phyloP scores from a whole-genome alignment of 2,329 filamentous ascomycete genomes.

The Myriosclerotinia curreyana region DNA sequence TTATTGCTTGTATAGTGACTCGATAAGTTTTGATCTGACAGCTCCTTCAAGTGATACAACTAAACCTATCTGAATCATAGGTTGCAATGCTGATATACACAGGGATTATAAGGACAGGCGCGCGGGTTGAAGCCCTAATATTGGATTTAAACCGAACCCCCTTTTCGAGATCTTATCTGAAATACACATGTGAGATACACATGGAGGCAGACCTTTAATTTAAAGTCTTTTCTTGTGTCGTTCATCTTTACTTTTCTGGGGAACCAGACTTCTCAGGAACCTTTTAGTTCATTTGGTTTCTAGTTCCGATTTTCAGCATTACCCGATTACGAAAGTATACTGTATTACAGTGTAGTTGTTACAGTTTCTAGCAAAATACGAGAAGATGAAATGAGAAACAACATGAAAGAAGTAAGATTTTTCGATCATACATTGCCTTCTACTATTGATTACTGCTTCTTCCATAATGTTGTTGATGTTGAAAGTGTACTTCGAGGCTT shows the following conservation, averaged over 20 bases:
- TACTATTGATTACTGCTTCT: background rate
- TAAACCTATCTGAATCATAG: background rate
- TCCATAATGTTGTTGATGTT: background rate
- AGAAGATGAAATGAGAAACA: background rate
- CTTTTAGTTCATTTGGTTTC: background rate
- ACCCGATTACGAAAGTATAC: background rate
- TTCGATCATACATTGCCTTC: background rate
- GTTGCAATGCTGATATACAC: background rate
- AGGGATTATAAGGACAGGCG: background rate
- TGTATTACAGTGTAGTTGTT: background rate
- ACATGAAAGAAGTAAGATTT: background rate
- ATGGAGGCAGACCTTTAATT: background rate
- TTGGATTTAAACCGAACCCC: conserved; percentile 9
- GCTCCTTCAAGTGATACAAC: background rate
- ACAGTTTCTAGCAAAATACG: background rate
- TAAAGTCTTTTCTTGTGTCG: background rate
- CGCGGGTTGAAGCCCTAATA: conserved; percentile 2
- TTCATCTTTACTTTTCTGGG: background rate
- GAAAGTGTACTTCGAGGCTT: background rate
- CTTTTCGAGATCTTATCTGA: conserved; percentile 8
- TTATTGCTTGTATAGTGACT: background rate
- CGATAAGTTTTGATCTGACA: background rate
- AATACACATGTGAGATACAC: conserved; percentile 5
- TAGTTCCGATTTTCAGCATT: background rate
- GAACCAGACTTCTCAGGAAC: background rate